Evolutionary conservation across 106 monocot species (phyloP).

Genomic region (Amphibolis antarctica): DNA sequence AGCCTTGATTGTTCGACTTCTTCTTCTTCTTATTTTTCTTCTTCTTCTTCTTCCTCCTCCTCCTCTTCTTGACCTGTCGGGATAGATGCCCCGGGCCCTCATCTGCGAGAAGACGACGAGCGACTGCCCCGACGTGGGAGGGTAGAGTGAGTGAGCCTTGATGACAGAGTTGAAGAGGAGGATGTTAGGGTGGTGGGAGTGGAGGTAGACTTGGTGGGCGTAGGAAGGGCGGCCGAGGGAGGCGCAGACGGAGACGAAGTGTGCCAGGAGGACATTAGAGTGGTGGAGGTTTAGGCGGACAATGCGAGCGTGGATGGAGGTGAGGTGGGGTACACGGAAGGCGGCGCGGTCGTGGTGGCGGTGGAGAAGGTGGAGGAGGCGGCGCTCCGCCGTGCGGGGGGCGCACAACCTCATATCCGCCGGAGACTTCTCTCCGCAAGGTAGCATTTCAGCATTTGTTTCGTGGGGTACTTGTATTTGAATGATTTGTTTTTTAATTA

Average conservation of each 20-base stretch:
- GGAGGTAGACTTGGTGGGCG: constrained; percentile 29
- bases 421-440: no score
- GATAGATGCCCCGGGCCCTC: constrained; percentile 1
- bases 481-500: no score
- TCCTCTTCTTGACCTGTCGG: constrained; percentile 3
- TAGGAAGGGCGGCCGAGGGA: constrained; percentile 21
- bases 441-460: no score
- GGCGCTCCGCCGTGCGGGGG: background rate
- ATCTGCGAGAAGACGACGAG: constrained; percentile 30
- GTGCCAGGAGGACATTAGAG: constrained; percentile 39
- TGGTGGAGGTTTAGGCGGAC: constrained; percentile 42
- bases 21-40: background rate
- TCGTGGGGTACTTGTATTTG: no score
- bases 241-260: constrained; percentile 42
- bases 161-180: constrained; percentile 53
- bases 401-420: no score
- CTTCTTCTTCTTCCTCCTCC: background rate
- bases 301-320: constrained; percentile 42
- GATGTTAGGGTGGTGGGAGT: constrained; percentile 29
- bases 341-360: background rate
- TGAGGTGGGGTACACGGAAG: constrained; percentile 18
- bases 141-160: constrained; percentile 20
- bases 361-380: constrained; percentile 1
- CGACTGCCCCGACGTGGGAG: constrained; percentile 12
- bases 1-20: no score